Conservation (phyloP, 768 basidiomycete species). For the Hortiboletus flavorubellus region DNA sequence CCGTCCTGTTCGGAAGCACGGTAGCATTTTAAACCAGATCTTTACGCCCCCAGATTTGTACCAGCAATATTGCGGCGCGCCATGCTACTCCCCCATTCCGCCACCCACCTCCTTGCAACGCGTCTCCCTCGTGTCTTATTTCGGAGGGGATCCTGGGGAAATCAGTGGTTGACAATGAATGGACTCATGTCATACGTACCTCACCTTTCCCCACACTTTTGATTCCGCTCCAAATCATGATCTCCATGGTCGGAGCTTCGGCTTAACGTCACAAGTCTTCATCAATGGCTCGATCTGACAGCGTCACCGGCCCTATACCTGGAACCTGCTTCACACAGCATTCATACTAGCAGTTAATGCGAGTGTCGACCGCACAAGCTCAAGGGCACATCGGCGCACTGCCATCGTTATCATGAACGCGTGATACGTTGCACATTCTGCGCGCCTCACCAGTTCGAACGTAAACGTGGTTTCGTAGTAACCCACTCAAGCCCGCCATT, state of each 20-base stretch:
- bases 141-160: background rate
- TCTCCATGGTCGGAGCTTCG: constrained; percentile 1
- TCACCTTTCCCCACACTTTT: constrained; percentile 11
- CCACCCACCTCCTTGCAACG: background rate
- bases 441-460: background rate
- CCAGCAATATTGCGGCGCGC: constrained; percentile 9
- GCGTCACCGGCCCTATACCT: background rate
- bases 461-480: background rate
- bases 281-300: constrained; percentile 1
- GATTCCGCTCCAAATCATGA: constrained; percentile 3
- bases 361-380: background rate
- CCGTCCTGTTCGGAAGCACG: constrained; percentile 2
- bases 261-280: background rate
- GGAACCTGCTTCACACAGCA: constrained; percentile 6
- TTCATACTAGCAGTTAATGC: background rate
- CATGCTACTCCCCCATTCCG: background rate
- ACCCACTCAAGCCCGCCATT: background rate
- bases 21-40: constrained; percentile 9
- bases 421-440: background rate
- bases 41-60: constrained; percentile 8
- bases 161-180: background rate
- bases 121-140: constrained; percentile 12
- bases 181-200: constrained; percentile 1
- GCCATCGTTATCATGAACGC: background rate
- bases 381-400: background rate